phyloP scores from a whole-genome alignment of 306 rosid species.

The Carpinus fangiana region DNA sequence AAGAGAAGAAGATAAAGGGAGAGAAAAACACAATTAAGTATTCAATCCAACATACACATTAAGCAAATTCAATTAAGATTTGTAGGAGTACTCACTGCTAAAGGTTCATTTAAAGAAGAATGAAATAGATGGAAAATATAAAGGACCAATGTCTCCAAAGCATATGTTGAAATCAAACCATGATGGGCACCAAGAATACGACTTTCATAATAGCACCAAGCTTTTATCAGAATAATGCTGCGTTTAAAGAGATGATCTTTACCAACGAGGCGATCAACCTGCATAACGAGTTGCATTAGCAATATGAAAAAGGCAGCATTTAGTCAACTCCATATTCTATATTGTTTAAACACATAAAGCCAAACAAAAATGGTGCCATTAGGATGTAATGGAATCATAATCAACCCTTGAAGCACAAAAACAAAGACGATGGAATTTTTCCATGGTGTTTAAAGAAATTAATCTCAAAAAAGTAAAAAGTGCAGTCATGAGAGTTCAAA shows the following conservation, averaged over 20 bases:
- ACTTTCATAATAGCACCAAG: constrained; percentile 96
- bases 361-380: neutral
- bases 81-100: constrained; percentile 59
- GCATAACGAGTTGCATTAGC: constrained; percentile 16
- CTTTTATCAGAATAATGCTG: constrained; percentile 77
- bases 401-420: neutral
- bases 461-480: neutral
- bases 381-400: neutral
- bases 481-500: neutral
- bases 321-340: constrained; percentile 22
- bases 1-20: constrained; percentile 20
- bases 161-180: constrained; percentile 89
- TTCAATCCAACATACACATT: constrained; percentile 4
- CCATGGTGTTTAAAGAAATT: neutral
- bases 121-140: constrained; percentile 80
- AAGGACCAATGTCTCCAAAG: constrained; percentile 83
- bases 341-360: neutral
- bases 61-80: neutral
- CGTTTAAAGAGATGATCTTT: constrained; percentile 84
- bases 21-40: constrained; percentile 13
- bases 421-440: neutral
- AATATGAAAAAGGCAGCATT: constrained; percentile 21
- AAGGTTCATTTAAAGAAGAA: constrained; percentile 65
- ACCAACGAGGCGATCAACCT: constrained; percentile 76
- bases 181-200: constrained; percentile 91